Evolutionary conservation across 305 asterid species (phyloP).

Genomic region (Ajuga reptans): DNA sequence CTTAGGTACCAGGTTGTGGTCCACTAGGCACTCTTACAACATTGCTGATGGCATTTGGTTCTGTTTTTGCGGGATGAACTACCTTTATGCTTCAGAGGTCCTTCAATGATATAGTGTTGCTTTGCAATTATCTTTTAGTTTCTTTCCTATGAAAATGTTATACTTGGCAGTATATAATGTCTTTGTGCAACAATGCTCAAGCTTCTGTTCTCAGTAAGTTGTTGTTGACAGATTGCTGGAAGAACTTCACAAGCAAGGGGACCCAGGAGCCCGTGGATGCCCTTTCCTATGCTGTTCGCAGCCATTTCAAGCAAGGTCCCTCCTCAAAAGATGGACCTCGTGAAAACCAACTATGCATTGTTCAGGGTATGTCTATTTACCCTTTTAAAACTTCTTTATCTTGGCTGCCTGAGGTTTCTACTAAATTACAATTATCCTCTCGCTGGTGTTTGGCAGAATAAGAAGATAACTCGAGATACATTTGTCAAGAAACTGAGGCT

Average conservation of each 20-base stretch:
- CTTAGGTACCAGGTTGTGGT: too few species aligned
- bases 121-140: not conserved
- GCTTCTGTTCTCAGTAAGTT: conserved; percentile 13
- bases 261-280: conserved; percentile 83
- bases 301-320: conserved; percentile 54
- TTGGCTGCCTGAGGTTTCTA: not conserved
- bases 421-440: not conserved
- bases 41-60: too few species aligned
- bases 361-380: conserved; percentile 44
- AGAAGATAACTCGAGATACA: conserved; percentile 52
- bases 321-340: conserved; percentile 45
- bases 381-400: not conserved
- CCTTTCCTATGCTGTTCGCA: conserved; percentile 63
- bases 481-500: conserved; percentile 56
- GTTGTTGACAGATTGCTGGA: conserved; percentile 24
- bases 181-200: not conserved
- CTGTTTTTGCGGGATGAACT: not conserved
- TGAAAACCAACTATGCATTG: conserved; percentile 37
- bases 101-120: not conserved
- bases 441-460: conserved; percentile 33
- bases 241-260: conserved; percentile 29
- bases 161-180: not conserved
- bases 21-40: too few species aligned
- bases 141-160: not conserved
- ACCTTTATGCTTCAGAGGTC: not conserved